Evolutionary conservation across 179 eudicot genomes (phyloP), one percentile per base, ranked within the genome.

Genomic region (Carnegiea gigantea): DNA sequence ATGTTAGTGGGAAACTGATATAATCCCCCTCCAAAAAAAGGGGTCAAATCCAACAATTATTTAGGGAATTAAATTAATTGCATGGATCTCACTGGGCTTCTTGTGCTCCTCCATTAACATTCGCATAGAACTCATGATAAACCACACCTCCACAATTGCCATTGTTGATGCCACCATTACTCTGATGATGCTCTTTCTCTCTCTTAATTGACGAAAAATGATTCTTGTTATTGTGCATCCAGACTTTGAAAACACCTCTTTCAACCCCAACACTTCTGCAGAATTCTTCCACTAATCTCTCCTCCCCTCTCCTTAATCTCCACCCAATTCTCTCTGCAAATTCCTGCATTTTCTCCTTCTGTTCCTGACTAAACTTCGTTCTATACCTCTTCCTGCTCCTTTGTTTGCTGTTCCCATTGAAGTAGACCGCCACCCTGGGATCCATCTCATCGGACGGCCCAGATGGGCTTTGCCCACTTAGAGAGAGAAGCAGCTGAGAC

Each of bases 201-300:
- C n/a, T 17, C 40, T 60, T 1, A 10, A 57, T 5, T 0, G 82
- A 18, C 0, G 86, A 18, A 5, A 40, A 81, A 60, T 0, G 84
- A 78, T 79, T 81, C 57, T 88, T 88, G 72, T 88, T 85, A 24
- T 88, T 88, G 15, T 88, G 90, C 90, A 88, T 88, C 90, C 90
- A 88, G 0, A 88, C 90, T 53, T 88, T 88, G 36, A 88, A 85
- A 1, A 88, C 90, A 20, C 77, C 80, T n/a, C 84, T 73, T 7
- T 65, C 90, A 53, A 88, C 87, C 1, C 88, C 82, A 10, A 86
- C 62, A 15, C 78, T 14, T 13, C 75, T 71, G 23, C 87, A 86
- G 3, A 88, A 88, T 2, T 79, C 86, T 5, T 82, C 80, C 0
- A 88, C 73, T 11, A 82, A 30, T 33, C 33, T 64, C 46, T 82